A percentile compares a stretch with the other conserved stretches of the same genome.
phyloP scores from a whole-genome alignment of 768 basidiomycete genomes.

The Auricularia sp. region DNA sequence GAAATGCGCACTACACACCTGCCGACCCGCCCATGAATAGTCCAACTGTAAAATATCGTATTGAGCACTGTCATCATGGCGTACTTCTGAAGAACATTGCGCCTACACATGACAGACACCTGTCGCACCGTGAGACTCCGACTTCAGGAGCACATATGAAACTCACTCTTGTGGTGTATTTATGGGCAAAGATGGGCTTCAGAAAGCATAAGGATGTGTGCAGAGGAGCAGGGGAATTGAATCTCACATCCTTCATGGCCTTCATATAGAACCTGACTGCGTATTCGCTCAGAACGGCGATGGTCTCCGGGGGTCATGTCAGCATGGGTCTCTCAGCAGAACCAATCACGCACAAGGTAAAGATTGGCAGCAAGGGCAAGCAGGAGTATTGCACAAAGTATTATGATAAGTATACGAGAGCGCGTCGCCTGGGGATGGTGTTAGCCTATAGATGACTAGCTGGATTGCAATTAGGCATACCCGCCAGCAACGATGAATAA shows the following conservation, averaged over 20 bases:
- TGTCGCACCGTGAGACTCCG: not conserved
- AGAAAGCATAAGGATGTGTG: not conserved
- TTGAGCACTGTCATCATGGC: not conserved
- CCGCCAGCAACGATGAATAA: not conserved
- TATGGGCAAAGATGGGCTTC: not conserved
- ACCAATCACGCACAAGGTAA: not conserved
- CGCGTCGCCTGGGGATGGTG: not conserved
- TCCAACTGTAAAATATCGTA: not conserved
- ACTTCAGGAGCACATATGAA: not conserved
- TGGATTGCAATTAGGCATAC: not conserved
- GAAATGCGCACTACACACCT: not conserved
- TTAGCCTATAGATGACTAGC: no score
- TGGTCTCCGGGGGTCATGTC: not conserved
- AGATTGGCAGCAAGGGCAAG: not conserved
- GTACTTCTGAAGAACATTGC: not conserved
- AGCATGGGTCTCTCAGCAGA: not conserved
- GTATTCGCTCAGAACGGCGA: not conserved
- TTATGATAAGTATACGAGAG: not conserved
- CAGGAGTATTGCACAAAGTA: not conserved
- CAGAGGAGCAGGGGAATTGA: not conserved
- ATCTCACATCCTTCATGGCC: not conserved
- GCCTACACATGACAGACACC: not conserved
- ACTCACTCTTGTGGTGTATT: not conserved
- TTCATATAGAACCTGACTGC: not conserved
- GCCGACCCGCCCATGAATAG: not conserved